Base-by-base conservation (phyloP, 2,329 filamentous ascomycete genomes). In the Stagonosporopsis chrysanthemi region DNA sequence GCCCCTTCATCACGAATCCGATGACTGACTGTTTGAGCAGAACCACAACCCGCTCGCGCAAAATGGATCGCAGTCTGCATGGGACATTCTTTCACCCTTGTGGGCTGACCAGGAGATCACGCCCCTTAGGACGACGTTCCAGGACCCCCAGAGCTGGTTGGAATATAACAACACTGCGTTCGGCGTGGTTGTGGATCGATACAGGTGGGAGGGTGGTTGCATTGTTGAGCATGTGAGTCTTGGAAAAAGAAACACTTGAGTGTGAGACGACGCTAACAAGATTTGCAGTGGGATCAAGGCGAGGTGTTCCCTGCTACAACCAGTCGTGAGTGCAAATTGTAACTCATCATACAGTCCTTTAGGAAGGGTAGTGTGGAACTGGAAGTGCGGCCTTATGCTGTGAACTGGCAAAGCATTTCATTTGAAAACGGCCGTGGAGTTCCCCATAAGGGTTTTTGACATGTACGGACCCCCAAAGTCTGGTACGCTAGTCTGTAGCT, bases 221-320 rank as follows among this genome's bases (percentile, higher is more conserved):
- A 72, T 74, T 45, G 70, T 58, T 60, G 71, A 73, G 50, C 70
- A 74, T 61, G 70, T 68, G 56, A 67, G 70, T 71, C 8, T 52
- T 39, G 19, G 9, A n/a, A n/a, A 22, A 3, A 29, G 9, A 29
- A 28, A 5, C 12, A 7, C 6, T 31, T 9, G 40, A 31, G 35
- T 26, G 33, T 26, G 19, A 15, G 22, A 19, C n/a, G n/a, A n/a
- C 5, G 24, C 31, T 12, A 39, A 17, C 5, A 26, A 31, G 3
- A 14, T 39, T 12, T 23, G 26, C 28, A 72, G 68, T 72, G 70
- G 70, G 70, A 72, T 39, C 62, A 67, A 46, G 62, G 62, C 14
- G 70, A 71, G 60, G 53, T 29, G 5, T 68, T 65, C 29, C 67
- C 66, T n/a, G n/a, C n/a, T n/a, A n/a, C n/a, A n/a, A n/a, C n/a